Evolutionary conservation across 257 asterid genomes (phyloP), one percentile per base, ranked within the genome.

Genomic region (Plectranthus barbatus): DNA sequence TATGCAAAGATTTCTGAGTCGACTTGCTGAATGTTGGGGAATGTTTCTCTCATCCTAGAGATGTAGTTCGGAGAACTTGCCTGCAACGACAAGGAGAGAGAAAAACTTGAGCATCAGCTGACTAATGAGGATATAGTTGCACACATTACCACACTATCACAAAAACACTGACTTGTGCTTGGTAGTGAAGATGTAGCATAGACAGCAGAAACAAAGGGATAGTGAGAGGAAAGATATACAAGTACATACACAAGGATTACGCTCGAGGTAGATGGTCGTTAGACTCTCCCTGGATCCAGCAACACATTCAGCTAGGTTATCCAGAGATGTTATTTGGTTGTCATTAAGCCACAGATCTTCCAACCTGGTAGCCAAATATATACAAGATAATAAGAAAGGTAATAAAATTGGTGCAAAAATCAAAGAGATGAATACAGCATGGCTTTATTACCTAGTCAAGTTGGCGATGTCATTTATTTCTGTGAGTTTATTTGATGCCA

Each of bases 311-410:
- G 77, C 81, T 20, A n/a, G n/a, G n/a, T n/a, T n/a, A n/a, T n/a
- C n/a, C n/a, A 93, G 67, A 9, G 97, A 78, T 24, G 81, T 10
- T 69, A 90, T 82, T 69, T 77, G 86, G 76, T 93, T 93, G 79
- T 93, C 97, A 65, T 90, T 93, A 63, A 93, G 95, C 99, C 99
- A 93, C 68, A 93, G 67, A 77, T 93, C 99, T 80, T 93, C 96
- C 68, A 93, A 72, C 76, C 99, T 92, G 90, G 83, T 53, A 71
- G 33, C 34, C 55, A 70, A 62, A 42, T 9, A 68, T 70, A 65
- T 50, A 46, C 34, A 60, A 34, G 18, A 60, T 37, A 33, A 14
- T 54, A 33, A 77, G 56, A 58, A 76, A 15, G 19, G 47, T 26
- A 56, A 48, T 41, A 68, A n/a, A 46, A 36, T 29, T 7, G 36